A percentile compares a stretch with the other conserved stretches of the same genome.
phyloP scores from a whole-genome alignment of 257 asterid genomes.

The Solanum tarijense region DNA sequence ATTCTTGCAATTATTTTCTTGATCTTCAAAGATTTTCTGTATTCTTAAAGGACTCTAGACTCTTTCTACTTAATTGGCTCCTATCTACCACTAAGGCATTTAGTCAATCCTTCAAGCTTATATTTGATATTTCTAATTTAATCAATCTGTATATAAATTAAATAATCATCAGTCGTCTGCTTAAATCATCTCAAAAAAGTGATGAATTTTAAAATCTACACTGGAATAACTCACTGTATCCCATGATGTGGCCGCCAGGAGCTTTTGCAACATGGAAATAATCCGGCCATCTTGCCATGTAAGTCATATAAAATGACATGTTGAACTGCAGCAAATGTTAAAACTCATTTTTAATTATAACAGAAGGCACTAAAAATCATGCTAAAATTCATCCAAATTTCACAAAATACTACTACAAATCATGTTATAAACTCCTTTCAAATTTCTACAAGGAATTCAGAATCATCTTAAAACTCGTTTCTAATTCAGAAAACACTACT shows the following conservation, averaged over 20 bases:
- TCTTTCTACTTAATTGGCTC: neutral
- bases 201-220: neutral
- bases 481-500: neutral
- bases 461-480: neutral
- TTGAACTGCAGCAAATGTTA: slow-evolving; percentile 23
- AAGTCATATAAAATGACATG: slow-evolving; percentile 81
- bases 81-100: neutral
- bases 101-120: neutral
- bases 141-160: neutral
- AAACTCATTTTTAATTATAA: neutral
- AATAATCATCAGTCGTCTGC: neutral
- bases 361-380: neutral
- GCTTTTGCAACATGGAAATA: slow-evolving; percentile 91
- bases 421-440: neutral
- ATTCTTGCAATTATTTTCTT: neutral
- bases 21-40: neutral
- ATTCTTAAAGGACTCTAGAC: neutral
- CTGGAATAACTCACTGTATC: slow-evolving; percentile 24
- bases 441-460: neutral
- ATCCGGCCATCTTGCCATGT: slow-evolving; percentile 97
- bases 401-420: neutral
- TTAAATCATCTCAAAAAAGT: neutral
- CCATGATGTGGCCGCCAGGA: slow-evolving; percentile 64
- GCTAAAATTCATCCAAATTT: neutral
- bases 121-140: neutral